Conservation (phyloP, 441 rosid genomes). For the Dalechampia spathulata region DNA sequence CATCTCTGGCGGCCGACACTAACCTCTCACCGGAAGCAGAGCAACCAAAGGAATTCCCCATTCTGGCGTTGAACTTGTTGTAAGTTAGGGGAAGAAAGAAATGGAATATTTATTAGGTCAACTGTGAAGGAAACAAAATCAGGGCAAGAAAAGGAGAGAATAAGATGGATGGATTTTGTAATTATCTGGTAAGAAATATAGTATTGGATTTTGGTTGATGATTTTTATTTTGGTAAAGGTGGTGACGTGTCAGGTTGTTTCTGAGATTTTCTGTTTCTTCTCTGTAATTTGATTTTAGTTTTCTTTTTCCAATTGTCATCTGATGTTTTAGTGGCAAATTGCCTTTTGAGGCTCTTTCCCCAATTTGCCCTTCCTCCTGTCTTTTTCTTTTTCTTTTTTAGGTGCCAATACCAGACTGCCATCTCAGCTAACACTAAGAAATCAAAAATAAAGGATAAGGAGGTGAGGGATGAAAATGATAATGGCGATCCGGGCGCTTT, state of each 20-base stretch:
- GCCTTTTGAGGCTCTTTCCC: too few relatives aligned
- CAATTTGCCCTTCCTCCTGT: too few relatives aligned
- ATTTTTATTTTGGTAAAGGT: background rate
- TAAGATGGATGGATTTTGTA: background rate
- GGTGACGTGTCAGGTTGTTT: constrained; percentile 1
- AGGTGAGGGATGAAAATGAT: too few relatives aligned
- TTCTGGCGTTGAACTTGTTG: too few relatives aligned
- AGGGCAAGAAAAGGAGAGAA: background rate
- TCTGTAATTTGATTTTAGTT: background rate
- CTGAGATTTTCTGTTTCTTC: too few relatives aligned
- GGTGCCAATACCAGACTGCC: too few relatives aligned
- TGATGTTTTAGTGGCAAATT: too few relatives aligned
- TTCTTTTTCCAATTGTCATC: too few relatives aligned
- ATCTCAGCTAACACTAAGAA: too few relatives aligned
- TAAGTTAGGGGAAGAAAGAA: background rate
- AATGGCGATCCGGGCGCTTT: too few relatives aligned
- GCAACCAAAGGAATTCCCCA: constrained; percentile 99
- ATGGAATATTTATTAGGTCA: constrained; percentile 39
- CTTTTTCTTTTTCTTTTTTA: too few relatives aligned
- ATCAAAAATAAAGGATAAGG: too few relatives aligned
- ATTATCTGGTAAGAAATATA: background rate
- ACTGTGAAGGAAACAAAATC: constrained; percentile 29
- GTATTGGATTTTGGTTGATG: background rate
- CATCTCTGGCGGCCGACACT: constrained; percentile 97
- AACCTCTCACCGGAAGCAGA: constrained; percentile 98